Base-by-base conservation (phyloP, 306 rosid species). In the Inga laurina region DNA sequence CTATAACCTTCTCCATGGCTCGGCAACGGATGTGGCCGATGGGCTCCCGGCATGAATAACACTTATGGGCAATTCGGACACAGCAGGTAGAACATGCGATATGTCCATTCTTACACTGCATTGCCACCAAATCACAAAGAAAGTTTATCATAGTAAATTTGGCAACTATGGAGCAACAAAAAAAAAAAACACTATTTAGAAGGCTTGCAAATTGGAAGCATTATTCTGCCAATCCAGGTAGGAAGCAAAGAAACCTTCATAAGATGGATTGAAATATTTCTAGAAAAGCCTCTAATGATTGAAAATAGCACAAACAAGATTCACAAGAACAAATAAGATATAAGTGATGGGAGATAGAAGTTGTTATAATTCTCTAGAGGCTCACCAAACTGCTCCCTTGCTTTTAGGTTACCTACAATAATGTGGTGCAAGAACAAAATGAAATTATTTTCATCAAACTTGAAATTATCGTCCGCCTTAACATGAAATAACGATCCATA, bases 51-150 rank as follows among this genome's bases (percentile, higher is more conserved):
- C 97, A 93, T 80, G 87, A 66, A 51, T 97, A 90, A 72, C 97
- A 93, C 88, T 93, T 94, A 56, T 93, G 86, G 34, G 52, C 46
- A 79, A 85, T 61, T 81, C 84, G 84, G 54, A 48, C 59, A 80
- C 94, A 89, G 83, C 97, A 93, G 59, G 73, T 76, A 72, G 90
- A 87, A 88, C 97, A 94, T 76, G 97, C 92, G 74, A 90, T 87
- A 72, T 94, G 98, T 32, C 98, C 98, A 85, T 94, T 93, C 85
- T 94, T 93, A 61, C 98, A 94, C 98, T 94, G 90, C 74, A 86
- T 84, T 59, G 54, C 34, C 91, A 84, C 70, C 67, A 37, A 82
- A 85, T 67, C 30, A 86, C 49, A 65, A 48, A 64, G 81, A n/a
- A 73, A 51, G 34, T 64, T 54, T 59, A 18, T 72, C 6, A 22